Conservation (phyloP, 176 grass and related monocot species). For the Aechmea fasciata region DNA sequence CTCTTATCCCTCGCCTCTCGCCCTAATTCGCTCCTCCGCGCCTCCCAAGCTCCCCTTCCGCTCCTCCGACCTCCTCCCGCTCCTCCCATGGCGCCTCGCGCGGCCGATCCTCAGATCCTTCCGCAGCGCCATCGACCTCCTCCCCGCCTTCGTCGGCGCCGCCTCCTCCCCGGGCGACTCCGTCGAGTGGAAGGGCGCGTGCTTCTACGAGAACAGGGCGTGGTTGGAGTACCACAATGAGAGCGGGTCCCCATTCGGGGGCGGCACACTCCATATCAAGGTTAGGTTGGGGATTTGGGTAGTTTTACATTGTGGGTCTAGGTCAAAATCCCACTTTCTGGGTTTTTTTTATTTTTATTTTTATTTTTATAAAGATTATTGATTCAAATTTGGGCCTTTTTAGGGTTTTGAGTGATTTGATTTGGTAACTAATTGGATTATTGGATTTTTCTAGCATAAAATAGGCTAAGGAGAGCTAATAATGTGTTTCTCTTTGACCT, state of each 20-base stretch:
- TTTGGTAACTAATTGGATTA: background rate
- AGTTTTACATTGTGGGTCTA: background rate
- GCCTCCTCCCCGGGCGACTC: slow-evolving; percentile 20
- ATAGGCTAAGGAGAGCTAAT: too few species aligned
- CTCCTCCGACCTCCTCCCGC: slow-evolving; percentile 56
- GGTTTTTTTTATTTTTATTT: background rate
- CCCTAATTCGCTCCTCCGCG: background rate
- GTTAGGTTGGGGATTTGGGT: background rate
- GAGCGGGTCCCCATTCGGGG: slow-evolving; percentile 11
- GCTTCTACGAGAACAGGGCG: slow-evolving; percentile 77
- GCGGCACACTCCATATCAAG: slow-evolving; percentile 25
- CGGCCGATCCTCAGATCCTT: slow-evolving; percentile 53
- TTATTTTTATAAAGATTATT: background rate
- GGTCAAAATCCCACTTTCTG: background rate
- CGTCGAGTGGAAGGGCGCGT: slow-evolving; percentile 82
- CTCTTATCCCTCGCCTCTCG: slow-evolving; percentile 12
- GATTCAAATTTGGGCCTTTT: background rate
- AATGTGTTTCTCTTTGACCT: too few species aligned
- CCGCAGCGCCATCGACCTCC: slow-evolving; percentile 49
- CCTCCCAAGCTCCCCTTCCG: slow-evolving; percentile 35
- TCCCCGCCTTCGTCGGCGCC: slow-evolving; percentile 72
- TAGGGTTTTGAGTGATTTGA: background rate
- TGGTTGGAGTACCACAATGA: slow-evolving; percentile 30
- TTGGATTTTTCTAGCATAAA: too few species aligned
- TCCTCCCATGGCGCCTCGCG: slow-evolving; percentile 43